Percentiles rank a stretch among this genome's conserved stretches.
These are phyloP conservation scores for sunflower (Helianthus annuus) DNA, from an alignment of 129 eudicot species.

Conservation along the genomic window DNA sequence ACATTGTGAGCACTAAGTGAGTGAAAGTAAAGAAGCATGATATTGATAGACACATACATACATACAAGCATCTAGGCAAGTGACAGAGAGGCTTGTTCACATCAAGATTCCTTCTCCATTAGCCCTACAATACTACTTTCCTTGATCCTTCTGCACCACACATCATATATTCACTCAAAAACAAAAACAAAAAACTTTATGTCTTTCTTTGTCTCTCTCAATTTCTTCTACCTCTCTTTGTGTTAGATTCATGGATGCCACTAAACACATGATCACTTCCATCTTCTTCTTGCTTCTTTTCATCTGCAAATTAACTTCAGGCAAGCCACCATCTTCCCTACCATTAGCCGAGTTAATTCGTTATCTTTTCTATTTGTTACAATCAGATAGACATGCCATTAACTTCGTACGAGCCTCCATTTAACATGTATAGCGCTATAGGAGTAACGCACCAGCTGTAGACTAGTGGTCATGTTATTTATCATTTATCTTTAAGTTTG, in stretches of 20 bases:
- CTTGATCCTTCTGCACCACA: conserved; percentile 31
- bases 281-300: conserved; percentile 28
- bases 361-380: too few relatives aligned
- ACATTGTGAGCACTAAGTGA: not conserved
- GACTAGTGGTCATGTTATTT: too few relatives aligned
- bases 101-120: conserved; percentile 36
- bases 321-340: not conserved
- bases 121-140: conserved; percentile 25
- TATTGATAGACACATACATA: conserved; percentile 16
- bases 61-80: conserved; percentile 29
- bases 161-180: conserved; percentile 19
- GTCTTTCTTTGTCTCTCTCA: conserved; percentile 21
- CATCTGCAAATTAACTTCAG: conserved; percentile 17
- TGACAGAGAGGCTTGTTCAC: conserved; percentile 32
- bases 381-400: too few relatives aligned
- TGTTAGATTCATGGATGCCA: conserved; percentile 12
- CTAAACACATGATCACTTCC: not conserved
- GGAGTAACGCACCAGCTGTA: too few relatives aligned
- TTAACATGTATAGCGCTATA: too few relatives aligned
- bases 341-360: too few relatives aligned
- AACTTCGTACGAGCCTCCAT: too few relatives aligned
- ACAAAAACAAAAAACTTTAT: not conserved
- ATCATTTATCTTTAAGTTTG: too few relatives aligned
- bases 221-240: conserved; percentile 2
- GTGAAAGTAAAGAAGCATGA: conserved; percentile 17